phyloP scores from a whole-genome alignment of 1,284 basidiomycete species.

The Leccinum griseonigrum region DNA sequence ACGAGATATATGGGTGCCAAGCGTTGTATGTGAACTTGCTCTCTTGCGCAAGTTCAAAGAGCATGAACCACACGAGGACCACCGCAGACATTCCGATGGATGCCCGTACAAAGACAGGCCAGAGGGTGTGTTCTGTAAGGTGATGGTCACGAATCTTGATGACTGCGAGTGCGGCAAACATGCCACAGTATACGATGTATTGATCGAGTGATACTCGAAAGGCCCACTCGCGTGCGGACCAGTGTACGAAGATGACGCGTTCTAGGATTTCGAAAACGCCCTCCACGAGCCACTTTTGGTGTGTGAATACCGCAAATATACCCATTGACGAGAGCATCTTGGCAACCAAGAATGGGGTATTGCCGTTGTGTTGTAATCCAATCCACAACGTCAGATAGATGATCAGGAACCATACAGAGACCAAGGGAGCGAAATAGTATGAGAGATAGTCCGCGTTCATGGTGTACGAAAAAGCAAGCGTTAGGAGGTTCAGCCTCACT shows the following conservation, averaged over 20 bases:
- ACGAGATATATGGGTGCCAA: constrained; percentile 84
- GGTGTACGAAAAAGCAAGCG: constrained; percentile 77
- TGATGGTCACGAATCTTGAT: constrained; percentile 76
- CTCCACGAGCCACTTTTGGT: constrained; percentile 60
- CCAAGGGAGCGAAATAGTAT: constrained; percentile 85
- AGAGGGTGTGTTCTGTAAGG: constrained; percentile 67
- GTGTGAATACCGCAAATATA: constrained; percentile 66
- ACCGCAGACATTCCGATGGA: constrained; percentile 50
- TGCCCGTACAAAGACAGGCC: constrained; percentile 52
- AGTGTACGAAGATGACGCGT: constrained; percentile 68
- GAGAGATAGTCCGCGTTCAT: constrained; percentile 91
- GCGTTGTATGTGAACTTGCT: constrained; percentile 83
- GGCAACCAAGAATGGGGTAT: constrained; percentile 59
- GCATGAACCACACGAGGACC: constrained; percentile 73
- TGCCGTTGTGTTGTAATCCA: constrained; percentile 74
- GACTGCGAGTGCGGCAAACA: constrained; percentile 72
- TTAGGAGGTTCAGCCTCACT: constrained; percentile 80
- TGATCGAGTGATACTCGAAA: constrained; percentile 87
- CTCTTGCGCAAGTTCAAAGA: constrained; percentile 73
- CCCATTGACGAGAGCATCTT: constrained; percentile 70
- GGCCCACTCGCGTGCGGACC: constrained; percentile 83
- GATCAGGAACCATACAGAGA: constrained; percentile 82
- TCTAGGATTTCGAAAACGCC: constrained; percentile 63
- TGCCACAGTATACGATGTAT: constrained; percentile 85
- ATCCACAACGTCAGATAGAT: constrained; percentile 78